phyloP scores from a whole-genome alignment of 805 yeast species.

The Wickerhamomyces hampshirensis region DNA sequence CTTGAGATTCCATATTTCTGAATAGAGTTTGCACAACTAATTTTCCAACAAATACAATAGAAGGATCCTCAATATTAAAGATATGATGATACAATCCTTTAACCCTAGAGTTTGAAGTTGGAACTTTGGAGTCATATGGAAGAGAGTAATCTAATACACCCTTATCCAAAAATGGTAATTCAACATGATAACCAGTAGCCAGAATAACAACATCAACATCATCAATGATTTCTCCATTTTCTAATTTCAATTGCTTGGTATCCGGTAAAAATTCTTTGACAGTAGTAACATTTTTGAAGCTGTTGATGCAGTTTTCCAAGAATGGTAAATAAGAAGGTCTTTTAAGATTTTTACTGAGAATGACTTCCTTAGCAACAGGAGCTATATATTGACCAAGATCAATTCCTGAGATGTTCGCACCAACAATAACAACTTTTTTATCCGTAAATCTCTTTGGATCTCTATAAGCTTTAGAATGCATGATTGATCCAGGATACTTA shows the following conservation, averaged over 20 bases:
- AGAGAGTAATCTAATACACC: conserved; percentile 17
- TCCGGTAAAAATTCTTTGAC: conserved; percentile 24
- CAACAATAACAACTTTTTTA: conserved; percentile 37
- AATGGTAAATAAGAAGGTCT: conserved; percentile 42
- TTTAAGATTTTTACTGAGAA: conserved; percentile 68
- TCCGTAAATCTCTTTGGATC: conserved; percentile 32
- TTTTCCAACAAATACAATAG: conserved; percentile 37
- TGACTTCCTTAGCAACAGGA: conserved; percentile 36
- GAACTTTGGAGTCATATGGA: conserved; percentile 14
- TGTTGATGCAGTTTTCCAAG: conserved; percentile 25
- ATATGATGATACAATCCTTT: conserved; percentile 39
- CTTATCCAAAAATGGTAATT: conserved; percentile 30
- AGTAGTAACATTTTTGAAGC: conserved; percentile 23
- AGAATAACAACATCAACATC: conserved; percentile 33
- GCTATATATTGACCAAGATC: conserved; percentile 39
- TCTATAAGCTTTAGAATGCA: conserved; percentile 48
- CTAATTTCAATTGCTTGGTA: conserved; percentile 24
- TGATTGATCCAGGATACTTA: conserved; percentile 36
- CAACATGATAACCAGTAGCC: conserved; percentile 39
- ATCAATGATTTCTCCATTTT: conserved; percentile 28
- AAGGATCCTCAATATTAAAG: conserved; percentile 40
- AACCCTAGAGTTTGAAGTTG: conserved; percentile 28
- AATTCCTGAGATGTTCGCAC: conserved; percentile 38
- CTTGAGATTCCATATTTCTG: conserved; percentile 43
- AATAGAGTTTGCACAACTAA: conserved; percentile 37